These are phyloP conservation scores for Suhomyces ambrosiae DNA, from an alignment of 1,139 yeast species.

Conservation along the genomic window DNA sequence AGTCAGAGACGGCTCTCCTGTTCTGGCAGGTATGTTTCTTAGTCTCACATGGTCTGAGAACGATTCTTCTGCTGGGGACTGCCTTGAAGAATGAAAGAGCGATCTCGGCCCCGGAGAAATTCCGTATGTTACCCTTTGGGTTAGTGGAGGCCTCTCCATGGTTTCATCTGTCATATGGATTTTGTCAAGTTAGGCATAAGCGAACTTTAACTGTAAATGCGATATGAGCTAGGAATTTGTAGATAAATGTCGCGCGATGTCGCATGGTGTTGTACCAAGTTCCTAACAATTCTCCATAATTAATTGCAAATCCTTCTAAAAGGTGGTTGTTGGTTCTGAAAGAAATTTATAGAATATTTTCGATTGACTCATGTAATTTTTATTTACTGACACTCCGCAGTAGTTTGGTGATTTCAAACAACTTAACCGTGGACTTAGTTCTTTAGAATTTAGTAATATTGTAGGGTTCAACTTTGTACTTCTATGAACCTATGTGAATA, in stretches of 20 bases:
- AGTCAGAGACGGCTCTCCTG: background rate
- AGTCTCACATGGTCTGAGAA: constrained; percentile 6
- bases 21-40: constrained; percentile 4
- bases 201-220: background rate
- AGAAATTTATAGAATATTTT: too few relatives aligned
- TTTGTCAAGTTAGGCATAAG: background rate
- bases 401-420: too few relatives aligned
- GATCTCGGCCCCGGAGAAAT: background rate
- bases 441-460: too few relatives aligned
- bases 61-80: constrained; percentile 2
- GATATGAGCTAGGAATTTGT: background rate
- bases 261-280: too few relatives aligned
- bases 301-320: too few relatives aligned
- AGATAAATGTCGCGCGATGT: background rate
- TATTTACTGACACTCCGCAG: too few relatives aligned
- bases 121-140: background rate
- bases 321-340: too few relatives aligned
- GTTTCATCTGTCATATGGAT: constrained; percentile 1
- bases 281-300: too few relatives aligned
- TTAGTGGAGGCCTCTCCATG: background rate
- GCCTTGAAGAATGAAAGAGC: background rate
- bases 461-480: too few relatives aligned
- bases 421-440: too few relatives aligned
- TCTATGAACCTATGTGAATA: too few relatives aligned
- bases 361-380: too few relatives aligned